phyloP scores from a whole-genome alignment of 176 grass and related monocot genomes.

The Pontederia crassipes region DNA sequence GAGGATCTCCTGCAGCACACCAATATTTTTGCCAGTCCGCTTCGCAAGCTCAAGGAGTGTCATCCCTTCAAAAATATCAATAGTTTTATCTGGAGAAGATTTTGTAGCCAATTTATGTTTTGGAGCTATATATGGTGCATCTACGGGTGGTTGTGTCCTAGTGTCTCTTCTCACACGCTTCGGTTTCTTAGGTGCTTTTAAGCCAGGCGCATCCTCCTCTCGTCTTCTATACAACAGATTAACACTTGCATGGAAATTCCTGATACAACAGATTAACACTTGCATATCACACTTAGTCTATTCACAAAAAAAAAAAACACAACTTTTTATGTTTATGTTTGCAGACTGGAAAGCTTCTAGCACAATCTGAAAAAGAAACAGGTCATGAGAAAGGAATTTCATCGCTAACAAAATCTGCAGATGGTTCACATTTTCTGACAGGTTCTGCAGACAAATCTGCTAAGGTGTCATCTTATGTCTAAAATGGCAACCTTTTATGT shows the following conservation, averaged over 20 bases:
- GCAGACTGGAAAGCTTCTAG: slow-evolving; percentile 68
- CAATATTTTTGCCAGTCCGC: slow-evolving; percentile 40
- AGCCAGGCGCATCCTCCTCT: slow-evolving; percentile 39
- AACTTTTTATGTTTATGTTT: slow-evolving; percentile 16
- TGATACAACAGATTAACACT: slow-evolving; percentile 28
- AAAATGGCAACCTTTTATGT: neutral
- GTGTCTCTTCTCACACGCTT: slow-evolving; percentile 65
- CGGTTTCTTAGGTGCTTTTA: slow-evolving; percentile 61
- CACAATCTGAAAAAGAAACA: slow-evolving; percentile 60
- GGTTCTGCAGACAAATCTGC: slow-evolving; percentile 78
- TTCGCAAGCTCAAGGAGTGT: slow-evolving; percentile 79
- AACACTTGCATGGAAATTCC: slow-evolving; percentile 83
- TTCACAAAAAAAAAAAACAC: no score
- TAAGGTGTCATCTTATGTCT: slow-evolving; percentile 38
- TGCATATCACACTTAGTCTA: no score
- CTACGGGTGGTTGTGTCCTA: slow-evolving; percentile 67
- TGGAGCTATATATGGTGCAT: slow-evolving; percentile 68
- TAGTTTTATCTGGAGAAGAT: slow-evolving; percentile 47
- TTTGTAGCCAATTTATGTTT: slow-evolving; percentile 48
- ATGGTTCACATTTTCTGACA: slow-evolving; percentile 66
- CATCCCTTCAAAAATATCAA: slow-evolving; percentile 99
- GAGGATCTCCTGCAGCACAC: slow-evolving; percentile 55
- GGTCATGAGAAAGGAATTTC: slow-evolving; percentile 62
- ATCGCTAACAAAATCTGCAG: slow-evolving; percentile 55
- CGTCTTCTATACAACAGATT: slow-evolving; percentile 54